Base-by-base conservation (phyloP, 805 yeast species). In the Metschnikowia colocasiae region DNA sequence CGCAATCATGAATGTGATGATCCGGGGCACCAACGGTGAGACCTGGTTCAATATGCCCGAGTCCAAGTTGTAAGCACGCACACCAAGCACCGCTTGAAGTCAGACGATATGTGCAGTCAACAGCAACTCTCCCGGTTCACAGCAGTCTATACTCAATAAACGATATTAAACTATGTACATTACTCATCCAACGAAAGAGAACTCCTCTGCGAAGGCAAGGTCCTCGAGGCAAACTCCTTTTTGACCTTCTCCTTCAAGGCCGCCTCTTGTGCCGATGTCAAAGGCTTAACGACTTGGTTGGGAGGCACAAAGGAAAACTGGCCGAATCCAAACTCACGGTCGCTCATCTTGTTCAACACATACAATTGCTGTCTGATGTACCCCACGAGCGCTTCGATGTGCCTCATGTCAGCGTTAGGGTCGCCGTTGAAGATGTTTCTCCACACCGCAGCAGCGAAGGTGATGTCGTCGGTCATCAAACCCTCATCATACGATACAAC, bases 401-500 rank as follows among this genome's bases (percentile, higher is more conserved):
- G 89, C 48, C 86, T 81, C 65, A 85, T 75, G 66, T 92, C 96
- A 16, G 85, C 81, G 54, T 87, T 82, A 36, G 81, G 80, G 65
- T 87, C 83, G 48, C 94, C 95, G 56, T 87, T 86, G 69, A 91
- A 94, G 51, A 94, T 68, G 64, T 94, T 94, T 75, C 99, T 82
- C 95, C 95, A 87, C 29, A 86, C 62, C 0, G 95, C 92, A 26
- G 82, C 78, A 2, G 91, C 94, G 47, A 87, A 67, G 1, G 88
- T 82, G 19, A 83, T 78, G 65, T 89, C 96, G 50, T 87, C 87
- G 22, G 88, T 80, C 51, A 78, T 79, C 43, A 94, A 76, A 0
- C 92, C 97, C 68, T 94, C 98, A 68, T 94, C 99, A 60, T 91
- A 91, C 1, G 96, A 84, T 58, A 90, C 81, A 2, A 91, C 85